phyloP scores from a whole-genome alignment of 306 rosid genomes.

The Delonix regia region DNA sequence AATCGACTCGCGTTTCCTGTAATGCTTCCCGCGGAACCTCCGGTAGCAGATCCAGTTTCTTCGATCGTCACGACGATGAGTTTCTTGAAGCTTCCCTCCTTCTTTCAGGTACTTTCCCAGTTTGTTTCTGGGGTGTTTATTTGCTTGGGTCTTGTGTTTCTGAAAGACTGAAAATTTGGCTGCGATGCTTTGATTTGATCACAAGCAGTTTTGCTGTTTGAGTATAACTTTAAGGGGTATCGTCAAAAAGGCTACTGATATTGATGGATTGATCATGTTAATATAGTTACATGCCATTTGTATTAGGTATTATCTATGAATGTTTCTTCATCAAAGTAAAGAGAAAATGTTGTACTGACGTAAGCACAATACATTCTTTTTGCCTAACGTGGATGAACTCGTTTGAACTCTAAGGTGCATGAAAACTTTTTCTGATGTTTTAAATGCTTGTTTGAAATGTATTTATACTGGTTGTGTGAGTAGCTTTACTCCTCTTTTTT shows the following conservation, averaged over 20 bases:
- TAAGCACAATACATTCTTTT: background rate
- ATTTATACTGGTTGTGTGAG: background rate
- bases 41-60: slow-evolving; percentile 51
- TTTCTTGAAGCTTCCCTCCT: slow-evolving; percentile 87
- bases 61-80: slow-evolving; percentile 49
- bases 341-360: background rate
- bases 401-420: background rate
- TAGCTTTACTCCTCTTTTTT: background rate
- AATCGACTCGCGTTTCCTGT: slow-evolving; percentile 59
- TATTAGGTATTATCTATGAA: background rate
- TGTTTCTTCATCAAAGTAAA: background rate
- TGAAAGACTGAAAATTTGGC: background rate
- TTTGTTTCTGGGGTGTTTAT: background rate
- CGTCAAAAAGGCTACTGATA: background rate
- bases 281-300: background rate
- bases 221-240: background rate
- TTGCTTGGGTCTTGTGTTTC: background rate
- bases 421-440: background rate
- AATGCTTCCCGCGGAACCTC: slow-evolving; percentile 50
- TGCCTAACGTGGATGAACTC: background rate
- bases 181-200: background rate
- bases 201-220: background rate
- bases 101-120: slow-evolving; percentile 63
- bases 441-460: background rate
- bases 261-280: background rate